phyloP scores from a whole-genome alignment of 176 grass and related monocot genomes.

The Paspalum notatum region DNA sequence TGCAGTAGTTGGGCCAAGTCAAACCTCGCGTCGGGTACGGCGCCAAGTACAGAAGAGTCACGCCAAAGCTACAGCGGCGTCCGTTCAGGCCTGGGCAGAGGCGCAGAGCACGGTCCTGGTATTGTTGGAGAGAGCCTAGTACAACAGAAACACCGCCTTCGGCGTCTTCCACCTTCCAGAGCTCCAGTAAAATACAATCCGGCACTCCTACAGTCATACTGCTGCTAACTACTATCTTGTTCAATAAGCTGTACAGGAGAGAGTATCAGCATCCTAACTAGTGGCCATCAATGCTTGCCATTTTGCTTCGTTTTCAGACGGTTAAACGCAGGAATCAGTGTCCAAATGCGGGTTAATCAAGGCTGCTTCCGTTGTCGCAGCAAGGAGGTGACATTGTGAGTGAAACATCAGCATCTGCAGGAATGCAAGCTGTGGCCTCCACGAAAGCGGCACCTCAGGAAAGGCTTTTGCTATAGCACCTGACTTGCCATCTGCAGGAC shows the following conservation, averaged over 20 bases:
- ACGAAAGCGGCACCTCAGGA: not conserved
- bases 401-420: not conserved
- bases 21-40: not conserved
- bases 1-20: not conserved
- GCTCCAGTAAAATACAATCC: conserved; percentile 18
- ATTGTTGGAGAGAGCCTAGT: too few relatives aligned
- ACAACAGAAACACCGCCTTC: conserved; percentile 36
- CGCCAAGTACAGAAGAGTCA: not conserved
- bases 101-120: not conserved
- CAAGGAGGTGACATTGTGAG: conserved; percentile 6
- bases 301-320: not conserved
- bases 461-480: conserved; percentile 50
- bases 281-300: not conserved
- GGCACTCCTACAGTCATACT: not conserved
- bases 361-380: conserved; percentile 28
- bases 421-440: conserved; percentile 3
- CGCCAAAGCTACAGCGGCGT: conserved; percentile 14
- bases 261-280: conserved; percentile 4
- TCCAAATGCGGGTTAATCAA: conserved; percentile 14
- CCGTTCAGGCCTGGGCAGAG: not conserved
- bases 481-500: conserved; percentile 75
- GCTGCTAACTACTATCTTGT: conserved; percentile 5
- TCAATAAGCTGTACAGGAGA: conserved; percentile 40
- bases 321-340: conserved; percentile 4
- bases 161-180: conserved; percentile 15